A percentile compares a stretch with the other conserved stretches of the same genome.
Conservation (phyloP, 139 green algal species). For the Chlorella sp. region DNA sequence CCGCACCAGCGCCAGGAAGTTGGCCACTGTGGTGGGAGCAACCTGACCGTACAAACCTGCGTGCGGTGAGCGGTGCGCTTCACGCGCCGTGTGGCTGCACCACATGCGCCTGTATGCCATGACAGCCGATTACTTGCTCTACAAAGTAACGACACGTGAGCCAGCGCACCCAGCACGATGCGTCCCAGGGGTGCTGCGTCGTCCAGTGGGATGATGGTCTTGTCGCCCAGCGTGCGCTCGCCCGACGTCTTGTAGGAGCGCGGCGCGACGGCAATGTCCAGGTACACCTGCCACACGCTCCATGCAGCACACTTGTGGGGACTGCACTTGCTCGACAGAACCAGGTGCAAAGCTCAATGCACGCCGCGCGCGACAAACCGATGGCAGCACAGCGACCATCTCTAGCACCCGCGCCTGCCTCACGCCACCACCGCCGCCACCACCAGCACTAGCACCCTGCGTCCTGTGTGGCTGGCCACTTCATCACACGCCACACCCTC, state of each 20-base stretch:
- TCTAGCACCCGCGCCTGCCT: no score
- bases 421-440: no score
- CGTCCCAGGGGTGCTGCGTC: constrained; percentile 33
- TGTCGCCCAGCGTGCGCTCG: constrained; percentile 52
- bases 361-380: no score
- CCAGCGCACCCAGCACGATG: constrained; percentile 41
- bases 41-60: constrained; percentile 53
- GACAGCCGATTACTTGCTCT: not conserved
- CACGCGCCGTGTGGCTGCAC: not conserved
- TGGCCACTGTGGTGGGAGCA: constrained; percentile 39
- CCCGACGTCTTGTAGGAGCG: constrained; percentile 31
- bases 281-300: constrained; percentile 24
- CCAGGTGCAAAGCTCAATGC: no score
- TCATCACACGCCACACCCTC: no score
- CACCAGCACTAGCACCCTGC: no score
- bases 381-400: no score
- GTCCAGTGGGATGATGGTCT: constrained; percentile 33
- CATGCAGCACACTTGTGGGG: not conserved
- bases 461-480: no score
- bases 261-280: constrained; percentile 36
- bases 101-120: not conserved
- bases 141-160: not conserved
- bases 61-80: not conserved
- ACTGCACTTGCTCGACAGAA: constrained; percentile 1
- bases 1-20: constrained; percentile 38